Evolutionary conservation across 192 early-diverging fungal species (phyloP), one percentile per base, ranked within the genome.

Genomic region (Phycomyces blakesleeanus): DNA sequence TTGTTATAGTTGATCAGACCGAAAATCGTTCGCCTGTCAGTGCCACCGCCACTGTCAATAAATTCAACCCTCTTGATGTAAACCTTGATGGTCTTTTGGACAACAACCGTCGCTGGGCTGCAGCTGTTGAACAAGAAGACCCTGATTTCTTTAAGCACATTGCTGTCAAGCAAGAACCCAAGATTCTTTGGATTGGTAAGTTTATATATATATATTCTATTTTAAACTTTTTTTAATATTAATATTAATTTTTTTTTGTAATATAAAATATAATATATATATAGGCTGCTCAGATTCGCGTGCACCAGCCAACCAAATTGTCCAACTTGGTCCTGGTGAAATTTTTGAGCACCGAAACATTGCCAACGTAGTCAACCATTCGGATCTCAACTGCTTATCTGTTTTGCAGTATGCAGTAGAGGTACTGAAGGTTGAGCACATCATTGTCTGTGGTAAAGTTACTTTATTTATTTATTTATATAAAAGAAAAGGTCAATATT

Each of bases 321-420:
- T 85, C 5, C 78, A 80, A 65, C 63, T 78, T 27, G 76, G 78
- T 40, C 87, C 89, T 14, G 95, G 97, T 21, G 92, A 97, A 59
- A 78, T 97, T 51, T 98, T 98, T 77, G 91, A 96, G 15, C 94
- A 96, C 79, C 86, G 97, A 65, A 98, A 97, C 81, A 96, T 98
- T 61, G 97, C 95, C 66, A 97, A 97, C 78, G 87, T 91, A 42
- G 84, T 97, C 27, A 75, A 76, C 16, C 83, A 87, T 71, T 82
- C 87, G 21, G 97, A 98, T 75, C 67, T 93, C 59, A 93, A 85
- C 66, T 78, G 77, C 29, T 78, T 92, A 6, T 89, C 89, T 5
- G 95, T 96, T 29, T 81, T 98, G 53, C 90, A 97, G 77, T 98
- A 92, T 63, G 94, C 95, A 18, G 94, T 98, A 52, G 86, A 93